Evolutionary conservation across 768 basidiomycete genomes (phyloP), one percentile per base, ranked within the genome.

Genomic region (Termitomyces sp.): DNA sequence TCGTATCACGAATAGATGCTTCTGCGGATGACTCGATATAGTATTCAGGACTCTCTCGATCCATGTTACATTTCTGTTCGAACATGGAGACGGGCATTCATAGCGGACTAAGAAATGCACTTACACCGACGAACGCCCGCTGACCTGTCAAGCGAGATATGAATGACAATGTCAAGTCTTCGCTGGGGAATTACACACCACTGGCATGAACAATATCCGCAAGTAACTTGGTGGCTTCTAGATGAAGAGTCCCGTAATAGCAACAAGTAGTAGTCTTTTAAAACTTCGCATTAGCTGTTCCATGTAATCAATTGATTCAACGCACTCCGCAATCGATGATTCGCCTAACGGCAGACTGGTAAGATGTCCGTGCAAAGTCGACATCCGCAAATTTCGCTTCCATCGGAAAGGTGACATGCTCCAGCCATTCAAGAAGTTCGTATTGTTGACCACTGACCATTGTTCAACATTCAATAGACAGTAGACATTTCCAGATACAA

Each of bases 181-280:
- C 5, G n/a, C 35, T 35, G 10, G n/a, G 26, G 1, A 0, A 15
- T 23, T 45, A 63, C 77, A 64, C 56, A 80, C 89, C 90, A 64
- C 72, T 71, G n/a, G 65, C 67, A 61, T 84, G 79, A 10, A 88
- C 80, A 35, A 90, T 80, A 42, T 92, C 84, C 1, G 91, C 94
- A 5, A 98, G 81, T 37, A 82, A 71, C 72, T 89, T 91, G 8
- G 92, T 93, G 0, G 87, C 81, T 55, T 89, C 86, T 26, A 86
- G 73, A 68, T 98, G 93, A 14, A 94, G 70, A 2, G 85, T 87
- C 8, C 84, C 91, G 66, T 91, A 96, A 70, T 95, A 97, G 68
- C 92, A 97, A 65, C 86, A 91, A 0, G 95, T 97, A 0, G 95
- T 97, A 1, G 94, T 96, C 94, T 94, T 64, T 64, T 30, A 15